Percentiles rank a stretch among this genome's conserved stretches.
Evolutionary conservation across 768 basidiomycete species (phyloP).

Genomic region (Pleurotus ostreatus): DNA sequence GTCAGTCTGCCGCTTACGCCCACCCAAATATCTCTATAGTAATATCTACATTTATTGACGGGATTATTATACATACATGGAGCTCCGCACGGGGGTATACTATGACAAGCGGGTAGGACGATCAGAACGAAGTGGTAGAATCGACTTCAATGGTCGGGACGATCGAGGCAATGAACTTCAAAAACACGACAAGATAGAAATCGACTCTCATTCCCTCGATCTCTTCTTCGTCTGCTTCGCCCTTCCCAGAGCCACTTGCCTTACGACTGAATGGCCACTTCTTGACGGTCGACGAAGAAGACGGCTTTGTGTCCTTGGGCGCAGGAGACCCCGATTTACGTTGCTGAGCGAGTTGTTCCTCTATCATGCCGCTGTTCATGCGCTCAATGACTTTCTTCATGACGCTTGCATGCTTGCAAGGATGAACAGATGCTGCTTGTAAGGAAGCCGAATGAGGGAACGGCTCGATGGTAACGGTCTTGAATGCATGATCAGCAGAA

Average conservation of each 20-base stretch:
- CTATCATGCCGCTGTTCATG: conserved; percentile 88
- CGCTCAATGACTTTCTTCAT: conserved; percentile 99
- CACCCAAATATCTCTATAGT: neutral
- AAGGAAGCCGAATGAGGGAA: conserved; percentile 92
- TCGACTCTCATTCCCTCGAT: conserved; percentile 93
- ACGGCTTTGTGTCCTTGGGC: conserved; percentile 36
- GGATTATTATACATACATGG: conserved; percentile 5
- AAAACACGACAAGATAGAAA: conserved; percentile 96
- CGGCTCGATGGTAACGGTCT: conserved; percentile 97
- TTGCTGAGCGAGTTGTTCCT: conserved; percentile 71
- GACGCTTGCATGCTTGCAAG: conserved; percentile 97
- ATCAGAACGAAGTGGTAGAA: conserved; percentile 74
- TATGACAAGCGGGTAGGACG: neutral
- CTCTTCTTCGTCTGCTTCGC: conserved; percentile 63
- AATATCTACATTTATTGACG: conserved; percentile 4
- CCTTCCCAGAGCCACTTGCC: conserved; percentile 55
- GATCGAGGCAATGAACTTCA: conserved; percentile 98
- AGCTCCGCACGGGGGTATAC: conserved; percentile 10
- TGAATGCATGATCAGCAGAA: conserved; percentile 94
- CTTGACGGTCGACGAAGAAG: conserved; percentile 48
- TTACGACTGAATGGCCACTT: conserved; percentile 85
- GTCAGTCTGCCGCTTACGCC: too few species aligned
- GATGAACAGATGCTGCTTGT: conserved; percentile 91
- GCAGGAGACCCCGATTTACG: conserved; percentile 36
- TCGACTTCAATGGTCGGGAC: conserved; percentile 99